A percentile compares a stretch with the other conserved stretches of the same genome.
These are phyloP conservation scores for Agaricus subrufescens DNA, from an alignment of 768 basidiomycete species.

Conservation along the genomic window DNA sequence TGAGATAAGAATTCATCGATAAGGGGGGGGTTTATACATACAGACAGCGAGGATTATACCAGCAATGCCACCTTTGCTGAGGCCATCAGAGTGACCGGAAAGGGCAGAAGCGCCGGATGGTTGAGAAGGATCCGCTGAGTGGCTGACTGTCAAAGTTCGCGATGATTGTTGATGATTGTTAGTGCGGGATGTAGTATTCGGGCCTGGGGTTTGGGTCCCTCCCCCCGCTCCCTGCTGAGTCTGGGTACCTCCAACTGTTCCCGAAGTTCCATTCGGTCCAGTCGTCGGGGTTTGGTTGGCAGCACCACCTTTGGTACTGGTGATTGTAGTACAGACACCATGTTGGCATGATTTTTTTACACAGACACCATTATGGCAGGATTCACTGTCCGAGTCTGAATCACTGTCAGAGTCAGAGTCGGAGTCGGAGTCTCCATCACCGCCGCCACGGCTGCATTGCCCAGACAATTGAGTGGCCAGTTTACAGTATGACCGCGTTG, in stretches of 20 bases:
- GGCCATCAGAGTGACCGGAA: neutral
- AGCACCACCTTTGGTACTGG: neutral
- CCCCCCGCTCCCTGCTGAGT: neutral
- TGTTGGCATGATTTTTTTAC: neutral
- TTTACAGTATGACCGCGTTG: neutral
- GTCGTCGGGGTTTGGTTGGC: neutral
- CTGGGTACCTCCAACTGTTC: neutral
- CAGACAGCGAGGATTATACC: conserved; percentile 11
- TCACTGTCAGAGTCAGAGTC: conserved; percentile 11
- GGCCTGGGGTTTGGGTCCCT: neutral
- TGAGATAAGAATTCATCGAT: neutral
- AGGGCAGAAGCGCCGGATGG: neutral
- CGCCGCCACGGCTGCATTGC: neutral
- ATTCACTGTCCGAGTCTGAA: conserved; percentile 9
- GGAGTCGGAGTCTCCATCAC: conserved; percentile 7
- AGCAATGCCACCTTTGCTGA: conserved; percentile 13
- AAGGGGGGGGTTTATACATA: conserved; percentile 1
- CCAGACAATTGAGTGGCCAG: neutral
- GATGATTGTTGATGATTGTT: neutral
- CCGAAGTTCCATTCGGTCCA: neutral
- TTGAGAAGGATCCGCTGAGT: neutral
- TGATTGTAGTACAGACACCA: neutral
- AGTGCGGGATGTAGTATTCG: neutral
- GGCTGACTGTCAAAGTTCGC: neutral
- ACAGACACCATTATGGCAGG: neutral